Base-by-base conservation (phyloP, 78 protist species). In the Dictyostelium citrinum region DNA sequence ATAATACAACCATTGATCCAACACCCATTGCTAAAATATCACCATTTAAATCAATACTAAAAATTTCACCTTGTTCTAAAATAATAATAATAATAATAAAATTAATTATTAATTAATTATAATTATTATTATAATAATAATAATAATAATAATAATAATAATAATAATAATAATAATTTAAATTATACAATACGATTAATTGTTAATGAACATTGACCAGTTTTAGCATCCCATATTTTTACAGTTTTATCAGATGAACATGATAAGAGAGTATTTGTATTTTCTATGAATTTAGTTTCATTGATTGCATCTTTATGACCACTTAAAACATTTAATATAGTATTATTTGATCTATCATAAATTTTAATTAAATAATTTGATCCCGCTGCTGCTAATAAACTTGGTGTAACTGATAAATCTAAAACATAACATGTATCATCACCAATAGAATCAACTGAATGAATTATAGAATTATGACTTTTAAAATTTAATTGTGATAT, bases 241-340 rank as follows among this genome's bases (percentile, higher is more conserved):
- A 86, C 46, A 22, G 93, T 22, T 12, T 64, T 27, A 46, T 86
- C 93, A 12, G 84, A 76, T 86, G 93, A 86, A 67, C 93, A 86
- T 43, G 93, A 51, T 12, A 86, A 39, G 6, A 86, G 33, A 14
- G 75, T 76, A 3, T 24, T 51, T 33, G 82, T 51, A 31, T 76
- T 58, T 12, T 74, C 74, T 3, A 51, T 27, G 67, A 78, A 78
- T 45, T 11, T 60, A 17, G 70, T 64, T 46, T 86, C 70, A 27
- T 86, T 76, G 45, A 86, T 86, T 22, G 78, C 45, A 45, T 86
- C 93, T n/a, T 35, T 61, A 43, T 86, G 93, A 43, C 84, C 85
- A 4, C 70, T 61, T 12, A 86, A 24, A n/a, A 86, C 45, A 29
- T 29, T 27, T 12, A 86, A 17, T 10, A 86, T 43, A 12, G 67